Evolutionary conservation across 2,329 filamentous ascomycete genomes (phyloP).

Genomic region (Pyrenophora tritici-repentis): DNA sequence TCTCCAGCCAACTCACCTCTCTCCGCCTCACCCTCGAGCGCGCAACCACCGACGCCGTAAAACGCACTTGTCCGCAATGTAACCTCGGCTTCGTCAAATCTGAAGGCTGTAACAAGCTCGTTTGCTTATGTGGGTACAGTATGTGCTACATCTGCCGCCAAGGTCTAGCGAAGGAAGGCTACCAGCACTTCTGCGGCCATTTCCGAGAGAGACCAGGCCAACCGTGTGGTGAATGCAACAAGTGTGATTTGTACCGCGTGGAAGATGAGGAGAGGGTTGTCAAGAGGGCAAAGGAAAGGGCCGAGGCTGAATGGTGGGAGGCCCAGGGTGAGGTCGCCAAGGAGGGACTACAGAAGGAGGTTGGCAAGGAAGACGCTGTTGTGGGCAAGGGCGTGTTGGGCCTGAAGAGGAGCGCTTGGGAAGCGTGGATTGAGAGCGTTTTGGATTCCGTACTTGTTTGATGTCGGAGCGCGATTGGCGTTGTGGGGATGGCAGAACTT

Average conservation of each 20-base stretch:
- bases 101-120: conserved; percentile 94
- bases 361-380: conserved; percentile 16
- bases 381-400: conserved; percentile 12
- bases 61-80: conserved; percentile 91
- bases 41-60: conserved; percentile 90
- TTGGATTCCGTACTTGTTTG: conserved; percentile 26
- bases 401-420: conserved; percentile 22
- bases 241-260: conserved; percentile 56
- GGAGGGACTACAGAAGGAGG: conserved; percentile 29
- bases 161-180: conserved; percentile 69
- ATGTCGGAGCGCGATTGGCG: background rate
- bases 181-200: conserved; percentile 94
- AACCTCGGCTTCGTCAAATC: conserved; percentile 91
- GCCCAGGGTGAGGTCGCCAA: conserved; percentile 38
- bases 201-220: conserved; percentile 81
- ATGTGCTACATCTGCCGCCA: conserved; percentile 96
- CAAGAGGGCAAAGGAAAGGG: conserved; percentile 48
- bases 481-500: too few species aligned
- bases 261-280: conserved; percentile 55
- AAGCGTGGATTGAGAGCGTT: conserved; percentile 24
- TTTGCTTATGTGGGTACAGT: conserved; percentile 91
- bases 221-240: conserved; percentile 75
- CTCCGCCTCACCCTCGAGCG: conserved; percentile 89
- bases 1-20: conserved; percentile 74
- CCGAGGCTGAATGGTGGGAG: conserved; percentile 55